Base-by-base conservation (phyloP, 805 yeast genomes). In the Metschnikowia vanudenii region DNA sequence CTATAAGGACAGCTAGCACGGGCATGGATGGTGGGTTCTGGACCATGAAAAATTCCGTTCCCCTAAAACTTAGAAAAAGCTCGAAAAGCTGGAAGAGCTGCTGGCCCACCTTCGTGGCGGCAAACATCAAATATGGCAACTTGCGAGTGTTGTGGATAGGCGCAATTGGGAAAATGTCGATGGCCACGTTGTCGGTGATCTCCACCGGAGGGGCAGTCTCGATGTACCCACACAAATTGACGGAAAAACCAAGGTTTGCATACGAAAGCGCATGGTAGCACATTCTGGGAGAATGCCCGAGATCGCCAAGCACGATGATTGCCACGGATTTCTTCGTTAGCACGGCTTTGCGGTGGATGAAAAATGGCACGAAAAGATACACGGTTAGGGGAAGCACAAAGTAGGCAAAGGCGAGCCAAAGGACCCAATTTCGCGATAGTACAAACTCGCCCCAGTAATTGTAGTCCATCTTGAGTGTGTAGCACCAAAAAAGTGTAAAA, bases 11-110 rank as follows among this genome's bases (percentile, higher is more conserved):
- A 0, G 86, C 78, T 13, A 94, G 65, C 2, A 89, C 71, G 0
- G 99, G 99, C 39, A 94, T 74, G 3, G 88, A 80, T 0, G 99
- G 99, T 0, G 99, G 99, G 64, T 92, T 94, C 68, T 86, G 95
- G 24, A 94, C 76, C 62, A 92, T 57, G 7, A 91, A 73, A 57
- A 73, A 88, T 50, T 83, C 79, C 17, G 88, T 79, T 19, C 84
- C 85, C 41, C 84, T 68, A 36, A 84, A 64, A 29, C 68, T 54
- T 62, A 79, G 73, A 35, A 91, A 65, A 19, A 85, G 61, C 10
- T 52, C 46, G 36, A 75, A 58, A 22, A 90, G 63, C 28, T 69
- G 67, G 36, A 57, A 57, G 9, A 80, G 59, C 65, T 90, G 97
- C 3, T 62, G 46, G 0, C 77, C 1, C 1, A 87, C 85, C 57